Conservation (phyloP, 306 rosid genomes). For the Dryas alaskensis region DNA sequence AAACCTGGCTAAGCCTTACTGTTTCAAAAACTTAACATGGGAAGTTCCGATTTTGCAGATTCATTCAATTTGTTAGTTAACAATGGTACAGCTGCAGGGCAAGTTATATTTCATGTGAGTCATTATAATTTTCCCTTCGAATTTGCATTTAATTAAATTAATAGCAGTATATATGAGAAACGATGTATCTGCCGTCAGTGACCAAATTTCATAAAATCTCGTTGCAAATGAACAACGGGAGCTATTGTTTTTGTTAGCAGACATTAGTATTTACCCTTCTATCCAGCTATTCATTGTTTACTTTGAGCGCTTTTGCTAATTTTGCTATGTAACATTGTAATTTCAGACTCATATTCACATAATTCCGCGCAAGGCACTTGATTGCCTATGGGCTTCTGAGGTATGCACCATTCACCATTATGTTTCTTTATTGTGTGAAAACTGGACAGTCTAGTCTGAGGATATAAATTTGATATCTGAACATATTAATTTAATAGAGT, state of each 20-base stretch:
- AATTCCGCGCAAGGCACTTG: constrained; percentile 80
- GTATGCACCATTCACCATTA: constrained; percentile 34
- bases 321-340: constrained; percentile 15
- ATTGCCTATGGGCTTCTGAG: constrained; percentile 93
- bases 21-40: not conserved
- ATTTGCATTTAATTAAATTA: not conserved
- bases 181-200: not conserved
- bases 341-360: constrained; percentile 94
- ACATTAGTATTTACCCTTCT: not conserved
- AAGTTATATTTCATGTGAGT: constrained; percentile 95
- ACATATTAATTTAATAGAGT: constrained; percentile 42
- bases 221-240: not conserved
- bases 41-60: constrained; percentile 53
- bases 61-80: constrained; percentile 89
- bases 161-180: not conserved
- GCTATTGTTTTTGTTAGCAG: not conserved
- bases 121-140: not conserved
- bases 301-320: constrained; percentile 22
- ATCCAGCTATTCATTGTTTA: not conserved
- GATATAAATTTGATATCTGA: not conserved
- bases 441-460: not conserved
- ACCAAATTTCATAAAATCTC: not conserved
- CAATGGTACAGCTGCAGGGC: constrained; percentile 90
- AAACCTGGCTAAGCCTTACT: not conserved
- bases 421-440: constrained; percentile 12